Base-by-base conservation (phyloP, 371 early-diverging fungal genomes). In the Enterocytospora artemiae region DNA sequence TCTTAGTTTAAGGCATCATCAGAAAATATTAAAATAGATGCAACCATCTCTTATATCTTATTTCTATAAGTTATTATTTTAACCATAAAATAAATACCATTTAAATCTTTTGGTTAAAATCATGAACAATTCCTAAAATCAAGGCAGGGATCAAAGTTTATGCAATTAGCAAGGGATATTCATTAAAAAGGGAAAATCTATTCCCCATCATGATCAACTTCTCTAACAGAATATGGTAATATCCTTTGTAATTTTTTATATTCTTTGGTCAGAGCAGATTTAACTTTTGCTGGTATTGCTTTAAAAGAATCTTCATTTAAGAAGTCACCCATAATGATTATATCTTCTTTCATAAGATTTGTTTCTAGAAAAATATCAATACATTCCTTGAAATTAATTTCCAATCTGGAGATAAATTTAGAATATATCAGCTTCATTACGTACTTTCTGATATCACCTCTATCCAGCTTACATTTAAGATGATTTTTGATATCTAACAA, bases 331-430 rank as follows among this genome's bases (percentile, higher is more conserved):
- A 93, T 70, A 0, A 84, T 76, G 20, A 91, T 91, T 71, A 86
- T 83, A 69, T 89, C 88, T 53, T 93, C 94, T 55, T 85, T 82
- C 57, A 82, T 84, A 45, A 96, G 71, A 67, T 86, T 88, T 72
- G 92, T 93, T 3, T 82, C 77, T 71, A 91, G 88, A 87, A 96
- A 87, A 7, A 83, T 59, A 1, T 84, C 77, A 34, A 95, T 18
- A 88, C 85, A 14, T 82, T 81, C 1, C 80, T 80, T 27, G 86
- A 82, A 0, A 83, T 87, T 28, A 83, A 83, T 77, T 31, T 48
- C 34, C 32, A 52, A 43, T 37, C 50, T 12, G 28, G 30, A 45
- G 18, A 41, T 43, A 52, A 59, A 63, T 5, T 18, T 56, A 36
- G 53, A 64, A 32, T 45, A 50, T 9, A 57, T 65, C 39, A 65